These are phyloP conservation scores for Fusarium chuoi DNA, from an alignment of 2,329 filamentous ascomycete genomes.

Conservation along the genomic window DNA sequence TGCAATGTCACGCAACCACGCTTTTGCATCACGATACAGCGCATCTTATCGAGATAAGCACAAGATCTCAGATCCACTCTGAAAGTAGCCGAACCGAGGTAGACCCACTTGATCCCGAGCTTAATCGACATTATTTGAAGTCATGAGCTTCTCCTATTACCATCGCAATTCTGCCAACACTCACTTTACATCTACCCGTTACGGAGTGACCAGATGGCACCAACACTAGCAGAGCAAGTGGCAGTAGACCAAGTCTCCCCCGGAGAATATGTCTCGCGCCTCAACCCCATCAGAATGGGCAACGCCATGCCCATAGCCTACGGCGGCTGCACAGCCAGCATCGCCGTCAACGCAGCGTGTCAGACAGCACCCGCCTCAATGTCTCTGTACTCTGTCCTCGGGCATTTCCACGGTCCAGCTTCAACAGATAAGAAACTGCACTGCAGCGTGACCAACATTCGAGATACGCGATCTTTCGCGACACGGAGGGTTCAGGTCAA, in stretches of 20 bases:
- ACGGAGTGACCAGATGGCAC: background rate
- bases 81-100: slow-evolving; percentile 5
- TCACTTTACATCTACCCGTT: background rate
- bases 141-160: background rate
- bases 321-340: slow-evolving; percentile 55
- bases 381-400: slow-evolving; percentile 57
- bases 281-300: slow-evolving; percentile 46
- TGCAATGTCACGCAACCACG: background rate
- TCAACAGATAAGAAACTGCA: slow-evolving; percentile 51
- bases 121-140: background rate
- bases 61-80: background rate
- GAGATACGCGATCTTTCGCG: slow-evolving; percentile 59
- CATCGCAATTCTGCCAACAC: background rate
- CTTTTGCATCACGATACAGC: background rate
- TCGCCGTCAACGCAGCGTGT: slow-evolving; percentile 55
- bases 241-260: slow-evolving; percentile 34
- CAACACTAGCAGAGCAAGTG: slow-evolving; percentile 33
- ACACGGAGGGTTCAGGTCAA: slow-evolving; percentile 58
- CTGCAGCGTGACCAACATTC: slow-evolving; percentile 50
- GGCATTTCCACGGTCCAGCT: slow-evolving; percentile 59
- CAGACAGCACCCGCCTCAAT: slow-evolving; percentile 50
- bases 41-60: background rate
- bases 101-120: slow-evolving; percentile 4
- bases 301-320: slow-evolving; percentile 53
- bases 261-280: slow-evolving; percentile 42